Evolutionary conservation across 2,329 filamentous ascomycete species (phyloP), one percentile per base, ranked within the genome.

Genomic region (Fusarium sp.): DNA sequence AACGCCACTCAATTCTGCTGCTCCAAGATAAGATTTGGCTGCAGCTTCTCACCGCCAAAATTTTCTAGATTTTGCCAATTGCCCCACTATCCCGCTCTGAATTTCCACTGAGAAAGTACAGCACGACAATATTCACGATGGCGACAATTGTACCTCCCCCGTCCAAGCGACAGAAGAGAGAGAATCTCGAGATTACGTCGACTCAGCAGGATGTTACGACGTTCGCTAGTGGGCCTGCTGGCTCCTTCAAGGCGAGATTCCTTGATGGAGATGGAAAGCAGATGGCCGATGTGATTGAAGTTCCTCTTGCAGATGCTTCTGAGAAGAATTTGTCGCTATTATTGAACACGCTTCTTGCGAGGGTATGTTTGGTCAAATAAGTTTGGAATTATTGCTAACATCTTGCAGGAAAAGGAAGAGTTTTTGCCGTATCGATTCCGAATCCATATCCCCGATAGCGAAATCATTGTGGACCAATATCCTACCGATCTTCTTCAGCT

Each of bases 311-410:
- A 61, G 92, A 98, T 83, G 92, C 95, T 3, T 92, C 88, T 10
- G 93, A 96, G 67, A 95, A 94, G 83, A 97, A 98, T 74, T 87
- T 98, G 6, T 95, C 96, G 56, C 87, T 94, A 12, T 85, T 98
- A 1, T 81, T 97, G 58, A 98, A 98, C 79, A 94, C 92, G 5
- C 83, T 98, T 44, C 87, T 97, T 78, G 92, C 90, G 75, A 88
- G 91, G 84, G 91, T 92, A 84, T 72, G 84, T 77, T 59, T 22
- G 47, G 4, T 7, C 15, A 1, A 7, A 20, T 29, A 1, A 8
- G 1, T 6, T 5, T 29, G 52, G 16, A 25, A 7, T 6, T 11
- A 27, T 70, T 69, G 43, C 60, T 67, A 32, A 67, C 27, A 25
- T 12, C 12, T 1, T n/a, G 2, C 74, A 85, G 81, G 86, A 88